Base-by-base conservation (phyloP, 139 green algal species). In the Closterium sp. region DNA sequence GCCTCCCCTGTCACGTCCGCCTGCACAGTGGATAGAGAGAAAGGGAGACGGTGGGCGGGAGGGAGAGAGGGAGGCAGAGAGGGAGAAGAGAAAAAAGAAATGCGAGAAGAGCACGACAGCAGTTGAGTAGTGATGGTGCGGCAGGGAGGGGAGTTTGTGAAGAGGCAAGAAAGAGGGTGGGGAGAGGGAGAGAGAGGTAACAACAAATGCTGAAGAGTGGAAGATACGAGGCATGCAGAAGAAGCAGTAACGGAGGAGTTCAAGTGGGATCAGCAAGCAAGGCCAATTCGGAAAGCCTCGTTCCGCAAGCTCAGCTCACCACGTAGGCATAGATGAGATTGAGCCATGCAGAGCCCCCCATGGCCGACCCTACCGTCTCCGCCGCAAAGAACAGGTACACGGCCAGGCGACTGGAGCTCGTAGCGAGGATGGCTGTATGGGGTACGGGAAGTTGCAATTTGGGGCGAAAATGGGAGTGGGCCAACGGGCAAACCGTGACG, bases 241-340 rank as follows among this genome's bases (percentile, higher is more conserved):
- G 10, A 73, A 73, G 50, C 10, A 27, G 50, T 21, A 73, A 11
- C 10, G 9, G 13, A 73, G 50, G 13, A 73, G 10, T 21, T 2
- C 0, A 4, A 73, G 13, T 22, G 50, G 50, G 50, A 5, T 3
- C 13, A 73, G 50, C 32, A 38, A 38, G 11, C 45, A 5, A 62
- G 42, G 42, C 45, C 45, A 70, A 38, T 19, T 19, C 10, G 11
- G 45, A 2, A 38, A 38, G 11, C 45, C 45, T 4, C 9, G 32
- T 38, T 38, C 32, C 32, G 32, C 32, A 38, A 38, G 32, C 32
- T 38, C 32, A 38, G 70, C 79, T 7, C 84, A 87, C 84, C 84
- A 87, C 84, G 27, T 87, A 87, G 84, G 84, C 84, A 19, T 87
- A 87, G 84, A 87, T 87, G 27, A 87, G 28, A 31, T 30, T 87